Conservation (phyloP, 495 filamentous ascomycete species). For the Aspergillus kassunensis region DNA sequence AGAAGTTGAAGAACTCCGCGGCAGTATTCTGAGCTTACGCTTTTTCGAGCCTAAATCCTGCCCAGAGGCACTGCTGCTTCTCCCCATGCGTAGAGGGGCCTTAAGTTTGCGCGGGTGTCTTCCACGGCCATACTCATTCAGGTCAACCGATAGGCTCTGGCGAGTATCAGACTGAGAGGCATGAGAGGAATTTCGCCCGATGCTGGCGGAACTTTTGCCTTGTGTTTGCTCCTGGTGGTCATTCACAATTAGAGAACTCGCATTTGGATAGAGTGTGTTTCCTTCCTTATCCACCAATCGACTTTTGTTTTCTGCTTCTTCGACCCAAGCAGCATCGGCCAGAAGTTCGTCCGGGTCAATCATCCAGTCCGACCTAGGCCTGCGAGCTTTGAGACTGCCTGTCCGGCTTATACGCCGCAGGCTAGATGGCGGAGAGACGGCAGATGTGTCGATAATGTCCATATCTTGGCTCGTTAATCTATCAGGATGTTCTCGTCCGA, state of each 20-base stretch:
- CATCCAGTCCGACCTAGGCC: constrained; percentile 74
- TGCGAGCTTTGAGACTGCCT: constrained; percentile 48
- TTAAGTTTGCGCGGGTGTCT: constrained; percentile 29
- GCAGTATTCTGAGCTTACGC: constrained; percentile 25
- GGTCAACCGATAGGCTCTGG: constrained; percentile 26
- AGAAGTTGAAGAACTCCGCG: constrained; percentile 30
- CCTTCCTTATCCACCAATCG: constrained; percentile 72
- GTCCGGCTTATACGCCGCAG: constrained; percentile 31
- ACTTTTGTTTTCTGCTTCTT: constrained; percentile 69
- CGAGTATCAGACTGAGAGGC: constrained; percentile 31
- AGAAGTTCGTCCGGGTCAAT: constrained; percentile 75
- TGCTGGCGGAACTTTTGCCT: constrained; percentile 15
- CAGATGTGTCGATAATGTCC: constrained; percentile 21
- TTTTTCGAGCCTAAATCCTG: constrained; percentile 20
- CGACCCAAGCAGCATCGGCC: constrained; percentile 81
- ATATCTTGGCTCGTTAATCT: constrained; percentile 12
- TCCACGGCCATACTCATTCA: constrained; percentile 31
- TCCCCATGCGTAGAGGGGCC: constrained; percentile 22
- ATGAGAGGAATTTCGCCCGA: constrained; percentile 21
- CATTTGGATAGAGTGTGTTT: constrained; percentile 59
- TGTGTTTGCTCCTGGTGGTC: constrained; percentile 15
- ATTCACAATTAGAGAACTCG: constrained; percentile 20
- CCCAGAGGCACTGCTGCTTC: constrained; percentile 27
- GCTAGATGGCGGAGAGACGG: constrained; percentile 35
- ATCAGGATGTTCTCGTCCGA: constrained; percentile 31